Conservation (phyloP, 2,329 filamentous ascomycete genomes). For the Diaporthe ampelina region DNA sequence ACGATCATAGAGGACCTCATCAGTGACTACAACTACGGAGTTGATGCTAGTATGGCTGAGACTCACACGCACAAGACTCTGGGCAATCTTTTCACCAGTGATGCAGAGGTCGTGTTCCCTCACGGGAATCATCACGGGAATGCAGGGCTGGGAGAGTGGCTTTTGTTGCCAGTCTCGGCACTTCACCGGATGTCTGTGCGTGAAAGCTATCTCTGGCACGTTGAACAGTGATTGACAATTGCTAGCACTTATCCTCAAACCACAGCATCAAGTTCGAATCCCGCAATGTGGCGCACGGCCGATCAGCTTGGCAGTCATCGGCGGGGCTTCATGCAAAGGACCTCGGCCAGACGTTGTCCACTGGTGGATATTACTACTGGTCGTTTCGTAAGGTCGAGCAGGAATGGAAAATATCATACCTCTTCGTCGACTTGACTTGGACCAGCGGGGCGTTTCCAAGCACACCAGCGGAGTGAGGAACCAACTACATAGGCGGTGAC, state of each 20-base stretch:
- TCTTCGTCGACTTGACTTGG: slow-evolving; percentile 9
- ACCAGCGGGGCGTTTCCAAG: not conserved
- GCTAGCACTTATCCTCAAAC: slow-evolving; percentile 6
- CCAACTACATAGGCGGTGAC: too few relatives aligned
- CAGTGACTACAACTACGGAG: slow-evolving; percentile 8
- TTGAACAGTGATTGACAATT: not conserved
- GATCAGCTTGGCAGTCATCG: not conserved
- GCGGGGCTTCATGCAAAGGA: not conserved
- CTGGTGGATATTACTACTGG: slow-evolving; percentile 21
- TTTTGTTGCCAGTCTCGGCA: not conserved
- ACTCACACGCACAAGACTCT: not conserved
- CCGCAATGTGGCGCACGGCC: slow-evolving; percentile 1
- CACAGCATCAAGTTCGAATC: slow-evolving; percentile 14
- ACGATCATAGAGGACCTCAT: slow-evolving; percentile 6
- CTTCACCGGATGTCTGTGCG: slow-evolving; percentile 21
- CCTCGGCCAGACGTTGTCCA: not conserved
- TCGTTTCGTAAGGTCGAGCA: slow-evolving; percentile 2
- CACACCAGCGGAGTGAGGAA: too few relatives aligned
- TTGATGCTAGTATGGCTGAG: not conserved
- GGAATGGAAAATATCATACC: slow-evolving; percentile 14
- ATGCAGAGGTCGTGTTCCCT: slow-evolving; percentile 1
- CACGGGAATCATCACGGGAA: not conserved
- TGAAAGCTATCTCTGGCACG: not conserved
- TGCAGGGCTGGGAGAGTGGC: not conserved
- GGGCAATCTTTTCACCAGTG: not conserved